Conservation (phyloP, 345 rosid species). For the Schrenkiella parvula region DNA sequence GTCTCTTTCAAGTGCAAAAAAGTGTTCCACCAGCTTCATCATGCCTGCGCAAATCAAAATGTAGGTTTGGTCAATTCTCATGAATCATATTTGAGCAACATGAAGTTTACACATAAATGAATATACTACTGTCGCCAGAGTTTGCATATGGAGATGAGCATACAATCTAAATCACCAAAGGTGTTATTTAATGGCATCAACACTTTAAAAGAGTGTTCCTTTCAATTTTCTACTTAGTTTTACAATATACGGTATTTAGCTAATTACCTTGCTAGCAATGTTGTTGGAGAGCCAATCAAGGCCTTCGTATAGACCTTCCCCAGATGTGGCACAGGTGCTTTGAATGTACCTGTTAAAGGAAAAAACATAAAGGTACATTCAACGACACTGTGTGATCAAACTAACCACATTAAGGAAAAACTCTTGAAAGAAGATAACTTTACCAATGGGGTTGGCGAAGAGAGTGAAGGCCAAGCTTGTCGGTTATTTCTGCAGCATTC, state of each 20-base stretch:
- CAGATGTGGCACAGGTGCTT: slow-evolving; percentile 78
- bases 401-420: background rate
- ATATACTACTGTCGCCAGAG: background rate
- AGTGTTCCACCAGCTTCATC: slow-evolving; percentile 24
- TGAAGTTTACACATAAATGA: background rate
- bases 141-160: slow-evolving; percentile 12
- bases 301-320: slow-evolving; percentile 83
- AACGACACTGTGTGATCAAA: background rate
- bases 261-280: slow-evolving; percentile 53
- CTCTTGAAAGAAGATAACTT: slow-evolving; percentile 11
- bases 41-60: slow-evolving; percentile 27
- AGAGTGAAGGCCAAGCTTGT: slow-evolving; percentile 91
- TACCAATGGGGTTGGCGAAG: slow-evolving; percentile 94
- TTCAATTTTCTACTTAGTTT: background rate
- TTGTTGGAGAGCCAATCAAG: slow-evolving; percentile 86
- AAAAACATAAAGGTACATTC: background rate
- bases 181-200: background rate
- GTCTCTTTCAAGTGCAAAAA: slow-evolving; percentile 25
- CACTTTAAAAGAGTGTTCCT: background rate
- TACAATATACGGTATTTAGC: background rate
- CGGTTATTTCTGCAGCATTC: slow-evolving; percentile 95
- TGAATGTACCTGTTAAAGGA: slow-evolving; percentile 63
- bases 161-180: background rate
- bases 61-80: slow-evolving; percentile 10
- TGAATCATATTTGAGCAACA: background rate